Percentiles rank a stretch among this genome's conserved stretches.
phyloP scores from a whole-genome alignment of 805 yeast species.

The Wickerhamiella cacticola region DNA sequence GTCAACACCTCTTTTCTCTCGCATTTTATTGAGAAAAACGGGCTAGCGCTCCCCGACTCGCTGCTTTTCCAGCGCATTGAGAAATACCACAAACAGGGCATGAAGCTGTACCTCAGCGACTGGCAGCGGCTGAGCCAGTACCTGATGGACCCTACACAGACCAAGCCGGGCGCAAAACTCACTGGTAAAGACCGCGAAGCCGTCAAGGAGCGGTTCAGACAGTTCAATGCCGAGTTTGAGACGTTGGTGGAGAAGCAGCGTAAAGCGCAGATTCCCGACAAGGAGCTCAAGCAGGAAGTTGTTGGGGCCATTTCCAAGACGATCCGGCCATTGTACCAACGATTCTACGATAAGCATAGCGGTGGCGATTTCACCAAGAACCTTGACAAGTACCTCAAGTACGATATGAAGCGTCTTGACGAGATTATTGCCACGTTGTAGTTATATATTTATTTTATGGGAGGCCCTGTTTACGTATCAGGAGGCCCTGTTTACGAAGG shows the following conservation, averaged over 20 bases:
- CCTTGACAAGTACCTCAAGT: constrained; percentile 57
- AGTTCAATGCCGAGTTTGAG: constrained; percentile 75
- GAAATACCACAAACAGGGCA: constrained; percentile 39
- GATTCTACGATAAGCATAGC: constrained; percentile 69
- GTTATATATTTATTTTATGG: background rate
- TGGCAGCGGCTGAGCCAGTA: constrained; percentile 74
- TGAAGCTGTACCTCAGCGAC: constrained; percentile 51
- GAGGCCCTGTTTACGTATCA: too few species aligned
- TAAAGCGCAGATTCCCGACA: constrained; percentile 53
- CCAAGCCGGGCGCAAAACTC: constrained; percentile 37
- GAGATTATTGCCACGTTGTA: constrained; percentile 26
- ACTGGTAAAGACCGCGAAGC: constrained; percentile 56
- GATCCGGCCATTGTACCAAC: constrained; percentile 70
- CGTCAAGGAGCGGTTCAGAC: constrained; percentile 72
- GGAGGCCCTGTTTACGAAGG: too few species aligned
- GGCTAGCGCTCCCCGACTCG: constrained; percentile 27
- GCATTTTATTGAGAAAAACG: constrained; percentile 31
- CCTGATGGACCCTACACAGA: constrained; percentile 69
- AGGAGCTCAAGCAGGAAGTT: constrained; percentile 48
- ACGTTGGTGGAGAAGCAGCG: constrained; percentile 56
- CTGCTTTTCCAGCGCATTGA: constrained; percentile 33
- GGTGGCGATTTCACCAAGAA: constrained; percentile 62
- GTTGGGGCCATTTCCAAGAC: constrained; percentile 53
- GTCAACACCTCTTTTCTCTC: constrained; percentile 19
- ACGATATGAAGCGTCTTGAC: constrained; percentile 34